Evolutionary conservation across 768 basidiomycete genomes (phyloP), one percentile per base, ranked within the genome.

Genomic region (Saitozyma sp.): DNA sequence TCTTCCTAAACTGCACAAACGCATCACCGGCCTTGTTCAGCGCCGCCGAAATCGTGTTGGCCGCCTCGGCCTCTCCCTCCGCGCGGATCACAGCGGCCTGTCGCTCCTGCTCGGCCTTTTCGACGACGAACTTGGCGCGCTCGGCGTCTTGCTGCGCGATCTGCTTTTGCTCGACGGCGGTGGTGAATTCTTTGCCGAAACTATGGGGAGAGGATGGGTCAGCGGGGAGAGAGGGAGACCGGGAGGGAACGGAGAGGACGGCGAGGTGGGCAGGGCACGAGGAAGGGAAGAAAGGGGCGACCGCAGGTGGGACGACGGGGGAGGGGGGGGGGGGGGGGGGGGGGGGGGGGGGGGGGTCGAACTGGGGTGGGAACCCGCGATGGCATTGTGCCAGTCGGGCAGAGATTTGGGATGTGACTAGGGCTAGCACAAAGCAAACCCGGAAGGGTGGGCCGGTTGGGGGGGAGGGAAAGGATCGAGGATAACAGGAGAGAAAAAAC

Each of bases 121-220:
- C 96, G 66, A 99, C 96, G 67, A 98, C 90, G 80, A 97, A 99
- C 81, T 97, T 98, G 61, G 96, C 96, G 41, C 96, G 87, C 82
- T 99, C 96, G 66, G 96, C 96, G 81, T 98, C 95, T 85, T 99
- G 96, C 79, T 99, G 96, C 9, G 96, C 96, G 78, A 99, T 97
- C 80, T 98, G 96, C 80, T 99, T 99, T 46, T 95, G 95, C 82
- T 99, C 96, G 9, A 99, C 96, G n/a, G 96, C 96, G 20, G 76
- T 78, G 19, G 79, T 80, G 69, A 80, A 80, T 59, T 80, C 79
- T 63, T 79, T 78, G 58, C 79, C 79, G 64, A 80, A 80, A 10
- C 65, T 76, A 74, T 50, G 49, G 16, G 9, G 83, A 80, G 89
- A 88, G 7, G 91, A 29, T 29, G 29, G 29, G 29, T 29, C 29